Percentiles rank a stretch among this genome's conserved stretches.
Conservation (phyloP, 1,139 yeast genomes). For the Geotrichum citri-aurantii region DNA sequence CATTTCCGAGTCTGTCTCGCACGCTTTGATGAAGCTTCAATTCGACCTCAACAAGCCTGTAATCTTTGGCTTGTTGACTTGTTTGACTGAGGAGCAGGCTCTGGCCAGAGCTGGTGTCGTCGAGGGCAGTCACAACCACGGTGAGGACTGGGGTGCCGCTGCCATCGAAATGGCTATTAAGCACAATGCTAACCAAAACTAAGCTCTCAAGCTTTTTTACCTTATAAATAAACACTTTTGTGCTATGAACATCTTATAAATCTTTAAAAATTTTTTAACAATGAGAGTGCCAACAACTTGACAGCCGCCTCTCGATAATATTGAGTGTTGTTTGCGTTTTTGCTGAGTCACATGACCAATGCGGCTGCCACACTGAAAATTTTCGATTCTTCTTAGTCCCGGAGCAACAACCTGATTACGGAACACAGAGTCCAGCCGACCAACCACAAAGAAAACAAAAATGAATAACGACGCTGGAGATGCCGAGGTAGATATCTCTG, state of each 20-base stretch:
- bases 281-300: no score
- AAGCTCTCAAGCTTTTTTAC: background rate
- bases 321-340: no score
- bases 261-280: no score
- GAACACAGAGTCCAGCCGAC: background rate
- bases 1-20: slow-evolving; percentile 85
- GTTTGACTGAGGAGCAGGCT: slow-evolving; percentile 92
- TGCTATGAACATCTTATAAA: no score
- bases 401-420: background rate
- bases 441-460: background rate
- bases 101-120: slow-evolving; percentile 87
- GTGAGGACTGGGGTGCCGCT: slow-evolving; percentile 98
- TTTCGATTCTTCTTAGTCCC: background rate
- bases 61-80: slow-evolving; percentile 87
- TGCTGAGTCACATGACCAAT: background rate
- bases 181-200: slow-evolving; percentile 12
- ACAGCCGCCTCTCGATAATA: no score
- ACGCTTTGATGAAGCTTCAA: slow-evolving; percentile 79
- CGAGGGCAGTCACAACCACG: slow-evolving; percentile 80
- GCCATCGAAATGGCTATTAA: slow-evolving; percentile 82
- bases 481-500: slow-evolving; percentile 43
- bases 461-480: background rate
- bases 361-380: background rate
- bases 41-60: slow-evolving; percentile 69
- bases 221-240: no score